Evolutionary conservation across 345 rosid genomes (phyloP).

Genomic region (Leavenworthia alabamica): DNA sequence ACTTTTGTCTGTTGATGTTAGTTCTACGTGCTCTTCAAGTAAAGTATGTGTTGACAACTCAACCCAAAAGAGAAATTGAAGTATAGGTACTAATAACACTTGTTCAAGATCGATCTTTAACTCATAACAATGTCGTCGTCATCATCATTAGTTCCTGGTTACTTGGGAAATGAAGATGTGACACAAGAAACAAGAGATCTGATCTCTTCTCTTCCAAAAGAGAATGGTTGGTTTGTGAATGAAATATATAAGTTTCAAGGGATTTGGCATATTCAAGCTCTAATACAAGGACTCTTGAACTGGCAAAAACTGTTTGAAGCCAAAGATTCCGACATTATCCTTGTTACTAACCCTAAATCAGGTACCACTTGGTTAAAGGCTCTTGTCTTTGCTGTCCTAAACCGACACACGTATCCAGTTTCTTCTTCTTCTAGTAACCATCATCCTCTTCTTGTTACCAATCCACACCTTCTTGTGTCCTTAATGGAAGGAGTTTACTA

Average conservation of each 20-base stretch:
- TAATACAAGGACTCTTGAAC: slow-evolving; percentile 13
- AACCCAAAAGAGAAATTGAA: neutral
- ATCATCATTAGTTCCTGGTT: slow-evolving; percentile 9
- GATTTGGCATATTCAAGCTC: slow-evolving; percentile 29
- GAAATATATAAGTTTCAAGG: slow-evolving; percentile 44
- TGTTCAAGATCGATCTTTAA: neutral
- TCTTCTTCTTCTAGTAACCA: slow-evolving; percentile 10
- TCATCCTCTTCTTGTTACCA: slow-evolving; percentile 44
- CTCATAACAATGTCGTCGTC: slow-evolving; percentile 20
- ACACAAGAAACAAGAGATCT: slow-evolving; percentile 34
- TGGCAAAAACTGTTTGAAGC: slow-evolving; percentile 42
- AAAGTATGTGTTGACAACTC: neutral
- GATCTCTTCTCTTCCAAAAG: slow-evolving; percentile 35
- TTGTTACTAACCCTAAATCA: slow-evolving; percentile 44
- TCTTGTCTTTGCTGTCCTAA: slow-evolving; percentile 41
- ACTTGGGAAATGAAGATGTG: slow-evolving; percentile 1
- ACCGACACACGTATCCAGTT: slow-evolving; percentile 28
- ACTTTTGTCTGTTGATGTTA: too few relatives aligned
- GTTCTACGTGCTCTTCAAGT: slow-evolving; percentile 5
- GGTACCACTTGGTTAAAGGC: slow-evolving; percentile 63
- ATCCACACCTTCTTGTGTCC: slow-evolving; percentile 50
- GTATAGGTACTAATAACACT: neutral
- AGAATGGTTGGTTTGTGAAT: slow-evolving; percentile 37
- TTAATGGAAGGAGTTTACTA: slow-evolving; percentile 38
- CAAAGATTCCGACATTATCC: slow-evolving; percentile 37